A percentile compares a stretch with the other conserved stretches of the same genome.
phyloP scores from a whole-genome alignment of 225 moss, liverwort and hornwort species.

The Takakia lepidozioides region DNA sequence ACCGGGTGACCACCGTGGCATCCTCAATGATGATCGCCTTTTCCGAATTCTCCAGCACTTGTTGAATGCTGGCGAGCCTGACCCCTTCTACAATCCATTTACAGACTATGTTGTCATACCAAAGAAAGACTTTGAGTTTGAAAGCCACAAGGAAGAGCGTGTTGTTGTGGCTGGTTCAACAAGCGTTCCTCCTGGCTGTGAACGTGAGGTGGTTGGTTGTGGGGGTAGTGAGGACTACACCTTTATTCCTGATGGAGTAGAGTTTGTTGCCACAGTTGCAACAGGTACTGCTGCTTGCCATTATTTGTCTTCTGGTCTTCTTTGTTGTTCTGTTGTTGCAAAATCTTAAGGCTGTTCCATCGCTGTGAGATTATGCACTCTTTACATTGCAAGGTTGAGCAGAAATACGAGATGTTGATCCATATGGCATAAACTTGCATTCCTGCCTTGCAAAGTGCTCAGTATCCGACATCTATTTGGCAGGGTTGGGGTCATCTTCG shows the following conservation, averaged over 20 bases:
- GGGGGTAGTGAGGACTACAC: slow-evolving; percentile 10
- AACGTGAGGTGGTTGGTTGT: too few species aligned
- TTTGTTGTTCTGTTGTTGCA: not conserved
- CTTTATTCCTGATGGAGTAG: slow-evolving; percentile 27
- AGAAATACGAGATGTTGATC: too few species aligned
- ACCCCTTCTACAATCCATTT: slow-evolving; percentile 77
- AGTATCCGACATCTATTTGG: slow-evolving; percentile 2
- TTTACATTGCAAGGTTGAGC: not conserved
- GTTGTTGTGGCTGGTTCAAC: slow-evolving; percentile 25
- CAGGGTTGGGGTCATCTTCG: slow-evolving; percentile 46
- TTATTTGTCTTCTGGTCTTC: too few species aligned
- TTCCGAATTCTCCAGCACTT: slow-evolving; percentile 76
- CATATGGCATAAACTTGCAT: too few species aligned
- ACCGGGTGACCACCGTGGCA: slow-evolving; percentile 81
- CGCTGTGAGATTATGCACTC: slow-evolving; percentile 3
- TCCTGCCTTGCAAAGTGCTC: too few species aligned
- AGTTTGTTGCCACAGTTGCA: slow-evolving; percentile 38
- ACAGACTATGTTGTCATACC: slow-evolving; percentile 83
- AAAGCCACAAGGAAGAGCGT: slow-evolving; percentile 61
- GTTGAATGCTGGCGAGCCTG: slow-evolving; percentile 69
- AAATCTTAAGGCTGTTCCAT: slow-evolving; percentile 16
- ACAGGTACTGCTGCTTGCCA: slow-evolving; percentile 21
- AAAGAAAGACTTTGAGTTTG: slow-evolving; percentile 63
- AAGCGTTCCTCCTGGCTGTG: too few species aligned
- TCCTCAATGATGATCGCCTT: slow-evolving; percentile 75